phyloP scores from a whole-genome alignment of 495 filamentous ascomycete genomes.

The Penicillium angulare region DNA sequence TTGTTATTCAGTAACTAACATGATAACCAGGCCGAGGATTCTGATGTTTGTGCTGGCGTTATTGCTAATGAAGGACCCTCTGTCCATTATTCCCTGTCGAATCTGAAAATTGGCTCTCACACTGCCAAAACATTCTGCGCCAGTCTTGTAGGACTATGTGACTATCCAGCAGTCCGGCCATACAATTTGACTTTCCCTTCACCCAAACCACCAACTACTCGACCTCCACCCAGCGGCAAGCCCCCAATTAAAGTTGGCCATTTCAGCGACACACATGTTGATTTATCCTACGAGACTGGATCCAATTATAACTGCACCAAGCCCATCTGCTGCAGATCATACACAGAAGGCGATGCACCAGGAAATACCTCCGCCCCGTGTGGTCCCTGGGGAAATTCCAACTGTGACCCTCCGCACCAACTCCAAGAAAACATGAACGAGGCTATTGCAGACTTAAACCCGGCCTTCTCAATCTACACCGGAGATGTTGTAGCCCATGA shows the following conservation, averaged over 20 bases:
- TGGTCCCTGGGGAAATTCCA: constrained; percentile 45
- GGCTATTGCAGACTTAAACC: constrained; percentile 36
- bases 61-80: constrained; percentile 50
- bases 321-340: constrained; percentile 55
- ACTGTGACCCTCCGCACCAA: constrained; percentile 49
- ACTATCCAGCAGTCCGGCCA: constrained; percentile 40
- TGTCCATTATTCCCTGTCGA: constrained; percentile 43
- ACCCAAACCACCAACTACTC: constrained; percentile 35
- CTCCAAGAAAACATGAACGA: constrained; percentile 54
- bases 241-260: constrained; percentile 52
- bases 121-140: constrained; percentile 50
- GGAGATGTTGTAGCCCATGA: constrained; percentile 32
- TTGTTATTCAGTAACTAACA: no score
- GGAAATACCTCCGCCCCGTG: constrained; percentile 45
- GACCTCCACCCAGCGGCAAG: constrained; percentile 44
- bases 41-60: constrained; percentile 49
- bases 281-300: constrained; percentile 49
- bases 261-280: constrained; percentile 57
- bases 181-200: constrained; percentile 46
- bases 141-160: constrained; percentile 49
- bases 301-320: constrained; percentile 52
- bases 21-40: constrained; percentile 34
- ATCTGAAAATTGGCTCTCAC: constrained; percentile 43
- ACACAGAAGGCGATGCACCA: constrained; percentile 39
- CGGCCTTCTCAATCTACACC: constrained; percentile 31